Conservation (phyloP, 202 grass and related monocot genomes). For the Eragrostis tef region DNA sequence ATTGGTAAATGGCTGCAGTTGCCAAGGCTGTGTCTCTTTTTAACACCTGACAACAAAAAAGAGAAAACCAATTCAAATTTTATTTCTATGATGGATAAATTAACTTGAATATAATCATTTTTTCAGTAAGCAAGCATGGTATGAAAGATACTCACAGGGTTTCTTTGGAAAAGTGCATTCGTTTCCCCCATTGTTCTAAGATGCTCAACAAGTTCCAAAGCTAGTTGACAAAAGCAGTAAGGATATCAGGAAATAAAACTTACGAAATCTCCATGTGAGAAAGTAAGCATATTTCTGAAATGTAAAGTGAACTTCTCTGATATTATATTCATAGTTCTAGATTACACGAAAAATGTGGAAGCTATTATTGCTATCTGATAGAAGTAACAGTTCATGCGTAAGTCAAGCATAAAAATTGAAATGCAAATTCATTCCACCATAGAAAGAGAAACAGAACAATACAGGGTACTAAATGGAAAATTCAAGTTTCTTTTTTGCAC, state of each 20-base stretch:
- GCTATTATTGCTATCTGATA: slow-evolving; percentile 18
- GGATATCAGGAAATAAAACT: slow-evolving; percentile 24
- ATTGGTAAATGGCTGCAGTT: slow-evolving; percentile 90
- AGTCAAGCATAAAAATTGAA: slow-evolving; percentile 2
- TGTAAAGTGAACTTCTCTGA: slow-evolving; percentile 8
- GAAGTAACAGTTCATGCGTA: slow-evolving; percentile 1
- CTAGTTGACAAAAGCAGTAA: slow-evolving; percentile 52
- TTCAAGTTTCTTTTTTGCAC: slow-evolving; percentile 35
- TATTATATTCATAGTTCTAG: not conserved
- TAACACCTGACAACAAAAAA: slow-evolving; percentile 63
- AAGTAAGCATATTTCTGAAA: slow-evolving; percentile 13
- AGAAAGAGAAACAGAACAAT: slow-evolving; percentile 14
- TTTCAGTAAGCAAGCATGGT: slow-evolving; percentile 5
- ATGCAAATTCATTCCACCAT: slow-evolving; percentile 36
- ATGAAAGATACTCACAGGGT: slow-evolving; percentile 53
- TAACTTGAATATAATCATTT: not conserved
- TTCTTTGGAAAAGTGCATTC: slow-evolving; percentile 90
- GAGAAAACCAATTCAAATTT: slow-evolving; percentile 35
- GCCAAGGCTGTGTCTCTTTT: slow-evolving; percentile 86
- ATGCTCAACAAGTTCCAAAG: slow-evolving; percentile 96
- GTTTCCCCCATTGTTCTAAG: slow-evolving; percentile 90
- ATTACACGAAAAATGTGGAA: not conserved
- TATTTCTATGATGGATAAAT: slow-evolving; percentile 12
- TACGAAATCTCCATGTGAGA: not conserved
- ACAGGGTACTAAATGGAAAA: slow-evolving; percentile 31